Percentiles rank a stretch among this genome's conserved stretches.
Evolutionary conservation across 1,139 yeast species (phyloP).

Genomic region (Kodamaea sp.): DNA sequence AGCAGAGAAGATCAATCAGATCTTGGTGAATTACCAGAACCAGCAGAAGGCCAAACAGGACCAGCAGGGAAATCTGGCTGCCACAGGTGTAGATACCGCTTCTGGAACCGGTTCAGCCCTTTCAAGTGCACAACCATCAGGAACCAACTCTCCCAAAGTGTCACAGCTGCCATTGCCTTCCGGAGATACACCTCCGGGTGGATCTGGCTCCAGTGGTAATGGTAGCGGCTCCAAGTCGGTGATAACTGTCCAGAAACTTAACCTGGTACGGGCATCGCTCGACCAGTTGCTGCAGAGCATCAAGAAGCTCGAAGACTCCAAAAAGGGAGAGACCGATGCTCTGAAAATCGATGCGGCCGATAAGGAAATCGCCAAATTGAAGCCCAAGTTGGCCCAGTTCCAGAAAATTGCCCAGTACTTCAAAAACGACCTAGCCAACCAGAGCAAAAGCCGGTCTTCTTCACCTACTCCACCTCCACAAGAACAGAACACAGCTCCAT

Average conservation of each 20-base stretch:
- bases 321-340: constrained; percentile 25
- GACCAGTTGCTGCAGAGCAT: constrained; percentile 46
- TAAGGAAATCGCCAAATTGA: constrained; percentile 36
- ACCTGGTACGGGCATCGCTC: constrained; percentile 38
- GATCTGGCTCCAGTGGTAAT: constrained; percentile 1
- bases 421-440: constrained; percentile 38
- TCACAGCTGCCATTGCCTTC: constrained; percentile 10
- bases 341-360: constrained; percentile 35
- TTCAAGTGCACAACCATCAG: constrained; percentile 7
- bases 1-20: constrained; percentile 66
- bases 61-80: constrained; percentile 7
- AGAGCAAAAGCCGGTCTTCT: constrained; percentile 12
- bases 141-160: constrained; percentile 6
- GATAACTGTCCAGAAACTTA: constrained; percentile 42
- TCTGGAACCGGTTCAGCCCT: constrained; percentile 32
- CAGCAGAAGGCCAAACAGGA: constrained; percentile 27
- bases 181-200: constrained; percentile 1
- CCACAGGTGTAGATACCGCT: constrained; percentile 7
- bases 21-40: constrained; percentile 42
- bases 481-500: neutral
- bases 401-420: constrained; percentile 42
- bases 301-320: constrained; percentile 26
- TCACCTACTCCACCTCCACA: constrained; percentile 12
- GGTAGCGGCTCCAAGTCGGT: constrained; percentile 18
- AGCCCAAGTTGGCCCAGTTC: constrained; percentile 35